Base-by-base conservation (phyloP, 768 basidiomycete genomes). In the Piloderma croceum region DNA sequence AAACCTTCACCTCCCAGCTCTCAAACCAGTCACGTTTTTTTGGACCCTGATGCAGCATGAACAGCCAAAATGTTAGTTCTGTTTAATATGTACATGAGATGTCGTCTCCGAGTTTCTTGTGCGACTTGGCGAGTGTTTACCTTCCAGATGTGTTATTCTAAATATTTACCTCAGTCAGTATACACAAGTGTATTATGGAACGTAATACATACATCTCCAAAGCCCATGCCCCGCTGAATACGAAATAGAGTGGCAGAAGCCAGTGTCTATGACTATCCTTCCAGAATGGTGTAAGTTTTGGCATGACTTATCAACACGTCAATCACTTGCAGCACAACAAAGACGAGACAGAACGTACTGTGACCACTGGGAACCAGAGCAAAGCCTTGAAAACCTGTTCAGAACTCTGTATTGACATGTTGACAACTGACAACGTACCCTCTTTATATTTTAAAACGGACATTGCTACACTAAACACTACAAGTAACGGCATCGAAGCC, bases 41-140 rank as follows among this genome's bases (percentile, higher is more conserved):
- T 0, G 82, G 81, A 3, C 82, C 81, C 61, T 89, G 87, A 47
- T 87, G 76, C 22, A 88, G 70, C 17, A 90, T 71, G 58, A 90
- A 90, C 21, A 90, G 53, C 88, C 88, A 90, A 53, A 89, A 90
- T 1, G 79, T 68, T 11, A 90, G 70, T 56, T 88, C 86, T 87
- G 56, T 19, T 20, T 12, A 6, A 21, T n/a, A 36, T 48, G 36
- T 50, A 46, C 20, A 27, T 19, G 17, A 42, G 17, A 42, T n/a
- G n/a, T n/a, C n/a, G n/a, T n/a, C n/a, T n/a, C n/a, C n/a, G n/a
- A n/a, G n/a, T n/a, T n/a, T n/a, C n/a, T n/a, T n/a, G n/a, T n/a
- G n/a, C n/a, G n/a, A n/a, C n/a, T n/a, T n/a, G n/a, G n/a, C n/a
- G n/a, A n/a, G n/a, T 5, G 13, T 38, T 50, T 49, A 79, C 85